Conservation (phyloP, 2,329 filamentous ascomycete genomes). For the Ascocoryne sarcoides region DNA sequence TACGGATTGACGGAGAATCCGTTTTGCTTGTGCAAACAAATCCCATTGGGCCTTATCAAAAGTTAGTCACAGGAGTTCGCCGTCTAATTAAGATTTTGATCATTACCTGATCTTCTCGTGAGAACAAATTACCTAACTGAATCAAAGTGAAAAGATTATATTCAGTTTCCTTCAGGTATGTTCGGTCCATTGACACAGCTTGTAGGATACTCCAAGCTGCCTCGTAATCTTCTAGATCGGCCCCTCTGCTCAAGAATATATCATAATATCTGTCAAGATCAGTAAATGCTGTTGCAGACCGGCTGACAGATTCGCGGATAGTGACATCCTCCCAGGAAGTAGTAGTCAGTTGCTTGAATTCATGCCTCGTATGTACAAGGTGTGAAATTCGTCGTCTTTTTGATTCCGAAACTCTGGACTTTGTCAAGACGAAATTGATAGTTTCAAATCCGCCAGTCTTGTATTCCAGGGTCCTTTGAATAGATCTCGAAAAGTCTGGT, state of each 20-base stretch:
- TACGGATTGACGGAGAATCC: slow-evolving; percentile 17
- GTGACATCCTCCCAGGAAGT: slow-evolving; percentile 10
- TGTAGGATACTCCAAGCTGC: slow-evolving; percentile 16
- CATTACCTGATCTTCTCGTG: slow-evolving; percentile 10
- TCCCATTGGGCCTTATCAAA: slow-evolving; percentile 12
- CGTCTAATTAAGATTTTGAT: neutral
- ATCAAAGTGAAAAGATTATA: slow-evolving; percentile 18
- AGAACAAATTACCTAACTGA: slow-evolving; percentile 12
- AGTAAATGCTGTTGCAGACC: slow-evolving; percentile 2
- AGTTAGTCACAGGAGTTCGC: neutral
- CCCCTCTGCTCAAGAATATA: neutral
- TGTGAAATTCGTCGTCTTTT: slow-evolving; percentile 15
- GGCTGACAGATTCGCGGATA: slow-evolving; percentile 6
- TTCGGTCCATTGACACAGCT: slow-evolving; percentile 14
- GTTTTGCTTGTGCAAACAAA: slow-evolving; percentile 12
- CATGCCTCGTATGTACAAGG: slow-evolving; percentile 7
- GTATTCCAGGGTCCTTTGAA: slow-evolving; percentile 6
- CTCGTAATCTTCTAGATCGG: slow-evolving; percentile 13
- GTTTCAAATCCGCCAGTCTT: slow-evolving; percentile 3
- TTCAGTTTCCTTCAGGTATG: slow-evolving; percentile 12
- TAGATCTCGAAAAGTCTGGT: slow-evolving; percentile 12
- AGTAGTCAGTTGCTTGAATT: slow-evolving; percentile 10
- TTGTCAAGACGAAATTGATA: slow-evolving; percentile 15
- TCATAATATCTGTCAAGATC: neutral
- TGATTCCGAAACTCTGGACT: slow-evolving; percentile 13